Evolutionary conservation across 495 filamentous ascomycete species (phyloP).

Genomic region (Aspergillus steynii): DNA sequence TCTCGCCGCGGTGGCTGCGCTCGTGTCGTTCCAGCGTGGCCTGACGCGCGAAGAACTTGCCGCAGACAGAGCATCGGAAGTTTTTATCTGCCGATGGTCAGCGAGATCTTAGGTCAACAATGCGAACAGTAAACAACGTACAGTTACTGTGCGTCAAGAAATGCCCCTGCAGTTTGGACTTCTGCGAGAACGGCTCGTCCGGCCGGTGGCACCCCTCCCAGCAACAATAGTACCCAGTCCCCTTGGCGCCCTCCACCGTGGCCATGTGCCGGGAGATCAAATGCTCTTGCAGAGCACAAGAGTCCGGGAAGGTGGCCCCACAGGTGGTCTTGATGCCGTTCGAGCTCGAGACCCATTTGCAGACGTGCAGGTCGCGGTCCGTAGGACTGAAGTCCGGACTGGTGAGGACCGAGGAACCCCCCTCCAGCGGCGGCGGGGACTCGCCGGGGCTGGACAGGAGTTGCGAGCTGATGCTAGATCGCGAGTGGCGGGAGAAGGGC

Average conservation of each 20-base stretch:
- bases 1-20: conserved; percentile 56
- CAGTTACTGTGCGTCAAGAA: conserved; percentile 52
- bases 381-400: conserved; percentile 39
- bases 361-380: conserved; percentile 37
- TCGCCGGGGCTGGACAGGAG: conserved; percentile 42
- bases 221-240: conserved; percentile 50
- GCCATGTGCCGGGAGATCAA: conserved; percentile 42
- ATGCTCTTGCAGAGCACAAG: conserved; percentile 46
- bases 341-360: conserved; percentile 36
- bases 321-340: conserved; percentile 35
- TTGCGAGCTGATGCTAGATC: conserved; percentile 46
- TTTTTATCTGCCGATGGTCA: conserved; percentile 39
- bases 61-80: conserved; percentile 47
- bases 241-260: conserved; percentile 44
- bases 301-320: conserved; percentile 35
- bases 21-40: conserved; percentile 51
- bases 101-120: background rate
- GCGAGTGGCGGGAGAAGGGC: conserved; percentile 44
- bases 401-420: conserved; percentile 40
- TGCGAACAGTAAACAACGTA: conserved; percentile 23
- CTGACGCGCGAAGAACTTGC: conserved; percentile 48
- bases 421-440: conserved; percentile 46
- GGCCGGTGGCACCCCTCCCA: conserved; percentile 50
- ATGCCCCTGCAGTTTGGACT: conserved; percentile 52
- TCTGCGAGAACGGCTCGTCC: conserved; percentile 49